Conservation (phyloP, 805 yeast genomes). For the Metschnikowia cerradonensis region DNA sequence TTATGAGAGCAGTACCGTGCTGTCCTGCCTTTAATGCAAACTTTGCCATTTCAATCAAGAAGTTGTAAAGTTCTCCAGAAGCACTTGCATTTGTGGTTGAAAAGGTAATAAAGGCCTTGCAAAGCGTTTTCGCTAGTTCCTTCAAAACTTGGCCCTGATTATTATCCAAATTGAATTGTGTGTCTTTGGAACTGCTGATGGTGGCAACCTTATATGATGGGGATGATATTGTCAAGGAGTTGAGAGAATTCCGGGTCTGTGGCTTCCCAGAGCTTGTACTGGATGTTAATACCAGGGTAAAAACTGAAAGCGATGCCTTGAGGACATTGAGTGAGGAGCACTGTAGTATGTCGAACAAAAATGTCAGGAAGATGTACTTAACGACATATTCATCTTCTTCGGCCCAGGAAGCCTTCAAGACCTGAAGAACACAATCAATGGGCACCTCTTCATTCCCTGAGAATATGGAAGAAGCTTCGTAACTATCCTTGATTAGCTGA, state of each 20-base stretch:
- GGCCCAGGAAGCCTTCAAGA: conserved; percentile 25
- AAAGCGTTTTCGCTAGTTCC: conserved; percentile 24
- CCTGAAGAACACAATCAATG: conserved; percentile 29
- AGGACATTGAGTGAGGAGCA: conserved; percentile 15
- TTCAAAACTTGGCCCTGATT: conserved; percentile 3
- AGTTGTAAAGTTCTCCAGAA: conserved; percentile 27
- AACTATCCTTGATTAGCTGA: conserved; percentile 33
- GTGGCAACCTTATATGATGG: not conserved
- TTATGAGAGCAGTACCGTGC: conserved; percentile 39
- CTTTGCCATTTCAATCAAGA: conserved; percentile 34
- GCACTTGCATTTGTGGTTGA: conserved; percentile 22
- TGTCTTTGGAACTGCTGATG: conserved; percentile 5
- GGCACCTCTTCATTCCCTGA: conserved; percentile 27
- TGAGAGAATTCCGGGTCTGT: not conserved
- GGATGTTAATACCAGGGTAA: conserved; percentile 9
- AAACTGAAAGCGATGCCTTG: conserved; percentile 15
- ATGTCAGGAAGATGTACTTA: conserved; percentile 23
- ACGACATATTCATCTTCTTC: conserved; percentile 33
- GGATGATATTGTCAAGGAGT: not conserved
- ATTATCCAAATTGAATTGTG: conserved; percentile 11
- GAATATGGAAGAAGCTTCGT: conserved; percentile 29
- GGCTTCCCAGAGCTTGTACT: not conserved
- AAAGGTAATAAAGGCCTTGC: conserved; percentile 23
- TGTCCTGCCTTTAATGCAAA: conserved; percentile 32
- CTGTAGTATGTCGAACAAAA: conserved; percentile 23